Evolutionary conservation across 2,329 filamentous ascomycete genomes (phyloP).

Genomic region (Pseudogymnoascus sp.): DNA sequence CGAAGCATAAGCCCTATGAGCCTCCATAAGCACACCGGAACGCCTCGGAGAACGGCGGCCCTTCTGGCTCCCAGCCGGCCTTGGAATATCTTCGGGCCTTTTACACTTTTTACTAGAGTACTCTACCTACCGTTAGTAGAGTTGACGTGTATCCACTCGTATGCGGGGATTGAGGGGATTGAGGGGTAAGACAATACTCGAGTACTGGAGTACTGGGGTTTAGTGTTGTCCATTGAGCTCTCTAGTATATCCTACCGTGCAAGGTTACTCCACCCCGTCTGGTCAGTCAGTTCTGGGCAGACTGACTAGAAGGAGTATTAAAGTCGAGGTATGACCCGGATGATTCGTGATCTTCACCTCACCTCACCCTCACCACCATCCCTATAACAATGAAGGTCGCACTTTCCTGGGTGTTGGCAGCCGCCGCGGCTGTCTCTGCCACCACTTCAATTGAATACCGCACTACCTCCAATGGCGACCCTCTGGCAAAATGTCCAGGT

Average conservation of each 20-base stretch:
- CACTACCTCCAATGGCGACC: conserved; percentile 13
- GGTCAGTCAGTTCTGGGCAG: not conserved
- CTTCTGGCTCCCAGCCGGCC: not conserved
- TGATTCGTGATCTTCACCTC: conserved; percentile 7
- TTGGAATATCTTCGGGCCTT: conserved; percentile 3
- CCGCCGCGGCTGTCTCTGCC: conserved; percentile 14
- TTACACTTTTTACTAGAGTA: not conserved
- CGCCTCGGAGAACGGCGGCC: not conserved
- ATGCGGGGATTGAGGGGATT: conserved; percentile 1
- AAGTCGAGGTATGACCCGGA: not conserved
- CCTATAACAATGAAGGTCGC: conserved; percentile 16
- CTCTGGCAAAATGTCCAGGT: conserved; percentile 38
- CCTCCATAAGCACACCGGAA: not conserved
- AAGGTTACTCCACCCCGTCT: not conserved
- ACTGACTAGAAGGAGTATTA: not conserved
- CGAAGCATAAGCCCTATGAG: not conserved
- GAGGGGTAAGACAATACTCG: not conserved
- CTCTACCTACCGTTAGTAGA: not conserved
- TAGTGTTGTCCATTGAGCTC: not conserved
- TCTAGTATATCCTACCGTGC: not conserved
- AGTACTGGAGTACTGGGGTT: not conserved
- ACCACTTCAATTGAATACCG: conserved; percentile 7
- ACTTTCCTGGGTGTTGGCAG: conserved; percentile 15
- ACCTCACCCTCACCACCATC: not conserved
- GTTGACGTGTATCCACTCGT: conserved; percentile 4